Conservation (phyloP, 2,329 filamentous ascomycete genomes). For the Geosmithia flava region DNA sequence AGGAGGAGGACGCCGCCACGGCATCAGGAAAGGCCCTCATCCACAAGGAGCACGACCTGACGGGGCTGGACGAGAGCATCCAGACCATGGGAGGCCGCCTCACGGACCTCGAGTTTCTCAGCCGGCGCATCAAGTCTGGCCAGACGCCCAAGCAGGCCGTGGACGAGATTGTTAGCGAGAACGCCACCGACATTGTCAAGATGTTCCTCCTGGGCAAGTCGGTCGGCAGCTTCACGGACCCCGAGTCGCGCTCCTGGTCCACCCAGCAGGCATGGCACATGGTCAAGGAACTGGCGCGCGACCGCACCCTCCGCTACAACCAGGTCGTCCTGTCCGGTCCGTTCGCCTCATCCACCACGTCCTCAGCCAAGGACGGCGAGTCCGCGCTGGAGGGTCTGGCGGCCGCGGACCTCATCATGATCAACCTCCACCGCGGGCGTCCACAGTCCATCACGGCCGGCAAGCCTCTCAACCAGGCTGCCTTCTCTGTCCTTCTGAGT, state of each 20-base stretch:
- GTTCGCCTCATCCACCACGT: constrained; percentile 47
- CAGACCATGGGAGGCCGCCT: constrained; percentile 75
- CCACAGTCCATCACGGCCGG: constrained; percentile 69
- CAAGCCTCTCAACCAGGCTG: constrained; percentile 75
- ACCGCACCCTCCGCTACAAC: constrained; percentile 63
- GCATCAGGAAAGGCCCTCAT: constrained; percentile 8
- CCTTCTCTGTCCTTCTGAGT: constrained; percentile 59
- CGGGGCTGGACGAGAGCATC: constrained; percentile 71
- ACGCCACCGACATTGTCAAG: constrained; percentile 81
- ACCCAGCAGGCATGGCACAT: constrained; percentile 83
- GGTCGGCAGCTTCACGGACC: constrained; percentile 9
- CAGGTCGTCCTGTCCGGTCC: constrained; percentile 67
- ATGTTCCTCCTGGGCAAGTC: constrained; percentile 69
- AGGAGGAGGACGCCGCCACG: constrained; percentile 12
- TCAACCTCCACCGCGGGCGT: constrained; percentile 61
- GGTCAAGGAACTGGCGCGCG: constrained; percentile 58
- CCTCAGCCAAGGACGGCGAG: constrained; percentile 50
- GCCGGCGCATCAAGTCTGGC: constrained; percentile 77
- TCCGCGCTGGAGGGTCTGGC: constrained; percentile 67
- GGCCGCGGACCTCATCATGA: constrained; percentile 73
- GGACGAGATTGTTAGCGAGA: constrained; percentile 78
- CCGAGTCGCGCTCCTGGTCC: constrained; percentile 52
- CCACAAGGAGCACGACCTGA: constrained; percentile 30
- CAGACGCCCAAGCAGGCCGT: constrained; percentile 74
- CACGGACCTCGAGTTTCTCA: constrained; percentile 90